phyloP scores from a whole-genome alignment of 2,329 filamentous ascomycete species.

The Fusarium sp. region DNA sequence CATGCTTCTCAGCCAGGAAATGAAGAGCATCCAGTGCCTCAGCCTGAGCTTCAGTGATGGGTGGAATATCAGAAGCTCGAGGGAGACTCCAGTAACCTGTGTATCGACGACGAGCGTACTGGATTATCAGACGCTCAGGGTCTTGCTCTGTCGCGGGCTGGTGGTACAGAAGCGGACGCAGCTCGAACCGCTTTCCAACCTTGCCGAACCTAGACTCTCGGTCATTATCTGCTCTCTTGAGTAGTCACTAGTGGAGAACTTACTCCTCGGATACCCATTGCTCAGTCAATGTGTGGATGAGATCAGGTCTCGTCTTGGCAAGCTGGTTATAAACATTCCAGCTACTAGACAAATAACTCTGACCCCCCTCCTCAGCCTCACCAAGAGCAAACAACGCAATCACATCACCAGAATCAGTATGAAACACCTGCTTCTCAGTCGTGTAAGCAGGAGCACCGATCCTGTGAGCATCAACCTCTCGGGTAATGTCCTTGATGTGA shows the following conservation, averaged over 20 bases:
- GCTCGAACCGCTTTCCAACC: conserved; percentile 54
- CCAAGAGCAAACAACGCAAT: conserved; percentile 67
- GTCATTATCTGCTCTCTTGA: not conserved
- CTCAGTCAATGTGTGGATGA: conserved; percentile 66
- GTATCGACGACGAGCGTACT: conserved; percentile 69
- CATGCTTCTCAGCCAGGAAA: conserved; percentile 59
- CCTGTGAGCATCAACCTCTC: not conserved
- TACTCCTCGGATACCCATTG: conserved; percentile 59
- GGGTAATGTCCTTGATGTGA: conserved; percentile 60
- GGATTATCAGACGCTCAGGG: conserved; percentile 66
- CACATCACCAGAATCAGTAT: conserved; percentile 58
- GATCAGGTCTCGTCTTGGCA: conserved; percentile 65
- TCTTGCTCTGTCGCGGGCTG: conserved; percentile 56
- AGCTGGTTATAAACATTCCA: conserved; percentile 73
- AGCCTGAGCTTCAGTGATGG: conserved; percentile 64
- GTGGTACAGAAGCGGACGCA: conserved; percentile 66
- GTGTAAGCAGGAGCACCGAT: conserved; percentile 4
- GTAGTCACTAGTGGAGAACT: not conserved
- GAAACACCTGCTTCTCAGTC: conserved; percentile 9
- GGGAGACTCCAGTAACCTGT: conserved; percentile 67
- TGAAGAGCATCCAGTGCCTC: conserved; percentile 64
- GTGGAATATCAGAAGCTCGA: conserved; percentile 63
- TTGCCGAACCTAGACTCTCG: conserved; percentile 60
- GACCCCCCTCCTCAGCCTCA: conserved; percentile 63
- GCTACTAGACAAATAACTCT: conserved; percentile 67